Conservation (phyloP, 331 rosid genomes). For the Phaseolus coccineus region DNA sequence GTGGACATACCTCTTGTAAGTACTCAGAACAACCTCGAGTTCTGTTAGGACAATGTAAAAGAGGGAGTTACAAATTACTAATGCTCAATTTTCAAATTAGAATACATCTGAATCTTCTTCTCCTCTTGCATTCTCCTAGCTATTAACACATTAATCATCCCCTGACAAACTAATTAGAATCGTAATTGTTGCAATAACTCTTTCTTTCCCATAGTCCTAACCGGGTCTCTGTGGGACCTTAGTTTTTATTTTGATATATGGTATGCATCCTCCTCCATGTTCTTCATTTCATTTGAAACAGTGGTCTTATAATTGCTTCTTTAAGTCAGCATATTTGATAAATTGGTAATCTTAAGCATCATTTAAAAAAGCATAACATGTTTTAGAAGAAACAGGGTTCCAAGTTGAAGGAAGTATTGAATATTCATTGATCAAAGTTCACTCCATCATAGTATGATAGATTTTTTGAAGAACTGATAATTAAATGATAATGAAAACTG, state of each 20-base stretch:
- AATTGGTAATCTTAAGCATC: constrained; percentile 20
- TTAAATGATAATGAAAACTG: neutral
- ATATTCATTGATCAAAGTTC: constrained; percentile 28
- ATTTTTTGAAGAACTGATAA: constrained; percentile 25
- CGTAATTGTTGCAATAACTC: neutral
- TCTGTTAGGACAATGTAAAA: neutral
- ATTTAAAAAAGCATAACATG: neutral
- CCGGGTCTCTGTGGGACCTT: constrained; percentile 13
- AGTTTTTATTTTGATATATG: constrained; percentile 26
- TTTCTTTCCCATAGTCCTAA: neutral
- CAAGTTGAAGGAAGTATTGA: neutral
- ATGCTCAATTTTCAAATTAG: too few relatives aligned
- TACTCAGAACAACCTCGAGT: constrained; percentile 27
- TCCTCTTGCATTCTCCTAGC: too few relatives aligned
- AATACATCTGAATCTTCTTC: too few relatives aligned
- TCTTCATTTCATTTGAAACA: neutral
- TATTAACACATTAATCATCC: too few relatives aligned
- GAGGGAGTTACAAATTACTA: neutral
- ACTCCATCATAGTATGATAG: constrained; percentile 7
- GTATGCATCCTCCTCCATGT: neutral
- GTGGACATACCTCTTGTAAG: constrained; percentile 94
- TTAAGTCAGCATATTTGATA: constrained; percentile 6
- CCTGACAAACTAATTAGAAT: neutral
- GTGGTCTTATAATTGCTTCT: constrained; percentile 2
- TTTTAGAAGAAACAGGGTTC: constrained; percentile 7